Percentiles rank a stretch among this genome's conserved stretches.
Evolutionary conservation across 108 stramenopile species (phyloP).

Genomic region (Pseudonitzschia multiseries): DNA sequence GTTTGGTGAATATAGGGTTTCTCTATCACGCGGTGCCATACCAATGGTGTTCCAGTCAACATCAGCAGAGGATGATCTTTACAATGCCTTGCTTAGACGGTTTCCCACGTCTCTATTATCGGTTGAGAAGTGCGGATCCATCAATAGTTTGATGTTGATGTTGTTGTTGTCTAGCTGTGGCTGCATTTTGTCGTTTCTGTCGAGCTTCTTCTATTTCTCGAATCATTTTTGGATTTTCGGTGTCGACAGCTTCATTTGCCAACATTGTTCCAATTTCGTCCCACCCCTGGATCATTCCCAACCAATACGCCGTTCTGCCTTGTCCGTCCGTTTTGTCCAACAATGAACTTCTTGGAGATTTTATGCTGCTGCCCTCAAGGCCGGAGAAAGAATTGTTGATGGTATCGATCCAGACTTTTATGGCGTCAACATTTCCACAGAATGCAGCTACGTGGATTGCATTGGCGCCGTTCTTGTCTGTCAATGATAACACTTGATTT

Average conservation of each 20-base stretch:
- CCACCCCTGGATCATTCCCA: constrained; percentile 8
- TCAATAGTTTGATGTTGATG: neutral
- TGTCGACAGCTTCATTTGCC: constrained; percentile 10
- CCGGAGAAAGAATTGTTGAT: neutral
- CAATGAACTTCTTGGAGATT: neutral
- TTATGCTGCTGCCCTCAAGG: neutral
- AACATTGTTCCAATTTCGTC: constrained; percentile 4
- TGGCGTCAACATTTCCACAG: constrained; percentile 11
- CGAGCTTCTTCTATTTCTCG: constrained; percentile 1
- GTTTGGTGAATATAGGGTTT: neutral
- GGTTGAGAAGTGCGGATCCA: constrained; percentile 2
- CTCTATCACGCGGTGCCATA: neutral
- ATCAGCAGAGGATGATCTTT: too few relatives aligned
- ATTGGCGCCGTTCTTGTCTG: constrained; percentile 15
- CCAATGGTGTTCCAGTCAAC: too few relatives aligned
- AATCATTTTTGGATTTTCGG: constrained; percentile 16
- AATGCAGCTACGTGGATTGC: constrained; percentile 17
- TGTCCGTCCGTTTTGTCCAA: constrained; percentile 14
- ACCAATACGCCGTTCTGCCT: constrained; percentile 16
- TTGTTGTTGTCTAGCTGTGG: neutral
- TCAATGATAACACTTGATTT: neutral
- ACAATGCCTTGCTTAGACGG: neutral
- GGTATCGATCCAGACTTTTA: constrained; percentile 9
- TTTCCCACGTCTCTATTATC: neutral
- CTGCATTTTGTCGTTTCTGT: neutral